Evolutionary conservation across 495 filamentous ascomycete species (phyloP).

Genomic region (Neurospora sp.): DNA sequence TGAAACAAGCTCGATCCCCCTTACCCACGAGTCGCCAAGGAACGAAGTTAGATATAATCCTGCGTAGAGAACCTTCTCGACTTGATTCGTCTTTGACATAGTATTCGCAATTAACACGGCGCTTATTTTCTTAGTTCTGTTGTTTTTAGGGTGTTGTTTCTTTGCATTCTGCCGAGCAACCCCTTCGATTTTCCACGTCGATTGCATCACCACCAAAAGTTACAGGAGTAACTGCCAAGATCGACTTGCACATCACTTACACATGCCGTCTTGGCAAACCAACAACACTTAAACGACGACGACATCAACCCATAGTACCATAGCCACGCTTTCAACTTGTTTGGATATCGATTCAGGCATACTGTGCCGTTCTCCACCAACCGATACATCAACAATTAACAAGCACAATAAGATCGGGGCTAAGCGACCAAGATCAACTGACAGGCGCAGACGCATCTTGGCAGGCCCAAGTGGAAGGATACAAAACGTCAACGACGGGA

Average conservation of each 20-base stretch:
- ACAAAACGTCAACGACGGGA: neutral
- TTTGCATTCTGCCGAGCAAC: no score
- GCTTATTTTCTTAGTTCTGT: neutral
- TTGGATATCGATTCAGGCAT: neutral
- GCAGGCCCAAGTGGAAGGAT: neutral
- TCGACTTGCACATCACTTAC: neutral
- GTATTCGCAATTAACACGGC: neutral
- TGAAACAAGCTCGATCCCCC: neutral
- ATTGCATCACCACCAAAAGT: neutral
- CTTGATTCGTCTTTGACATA: neutral
- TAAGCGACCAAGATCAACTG: neutral
- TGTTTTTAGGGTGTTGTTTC: neutral
- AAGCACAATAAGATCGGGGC: neutral
- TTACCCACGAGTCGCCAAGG: neutral
- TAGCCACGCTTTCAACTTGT: neutral
- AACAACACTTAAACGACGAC: neutral
- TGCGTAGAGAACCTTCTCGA: no score
- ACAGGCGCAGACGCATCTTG: neutral
- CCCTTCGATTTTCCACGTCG: neutral
- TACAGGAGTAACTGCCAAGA: neutral
- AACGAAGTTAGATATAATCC: neutral
- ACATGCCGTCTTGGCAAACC: neutral
- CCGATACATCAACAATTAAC: neutral
- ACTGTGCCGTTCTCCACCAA: neutral
- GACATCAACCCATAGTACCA: neutral